Percentiles rank a stretch among this genome's conserved stretches.
These are phyloP conservation scores for Selaginella moellendorffii DNA, from an alignment of 75 land plant species.

Conservation along the genomic window DNA sequence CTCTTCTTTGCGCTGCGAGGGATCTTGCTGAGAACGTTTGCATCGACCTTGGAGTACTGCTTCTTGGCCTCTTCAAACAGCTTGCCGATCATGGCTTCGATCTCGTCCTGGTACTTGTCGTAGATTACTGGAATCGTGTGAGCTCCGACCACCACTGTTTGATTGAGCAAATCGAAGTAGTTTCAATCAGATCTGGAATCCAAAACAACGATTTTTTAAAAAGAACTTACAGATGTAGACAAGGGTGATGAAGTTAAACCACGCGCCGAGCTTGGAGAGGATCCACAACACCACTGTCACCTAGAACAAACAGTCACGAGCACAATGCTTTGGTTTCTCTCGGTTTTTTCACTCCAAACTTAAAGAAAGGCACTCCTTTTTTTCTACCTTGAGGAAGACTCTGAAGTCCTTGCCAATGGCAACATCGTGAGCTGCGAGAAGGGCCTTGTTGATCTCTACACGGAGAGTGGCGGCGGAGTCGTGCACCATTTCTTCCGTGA, in stretches of 20 bases:
- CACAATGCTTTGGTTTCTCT: no score
- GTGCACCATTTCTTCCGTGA: slow-evolving; percentile 79
- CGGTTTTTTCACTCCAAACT: neutral
- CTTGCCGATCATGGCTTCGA: slow-evolving; percentile 24
- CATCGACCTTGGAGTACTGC: slow-evolving; percentile 39
- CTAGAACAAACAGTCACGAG: slow-evolving; percentile 19
- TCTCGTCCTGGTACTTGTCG: slow-evolving; percentile 45
- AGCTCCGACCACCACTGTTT: slow-evolving; percentile 27
- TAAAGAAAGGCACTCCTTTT: neutral
- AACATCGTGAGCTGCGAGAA: slow-evolving; percentile 78
- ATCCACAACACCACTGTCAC: slow-evolving; percentile 48
- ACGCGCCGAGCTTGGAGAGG: slow-evolving; percentile 50
- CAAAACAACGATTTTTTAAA: no score
- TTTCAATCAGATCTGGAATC: no score
- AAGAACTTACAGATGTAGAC: slow-evolving; percentile 44
- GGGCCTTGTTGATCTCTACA: slow-evolving; percentile 51
- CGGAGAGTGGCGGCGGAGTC: slow-evolving; percentile 62
- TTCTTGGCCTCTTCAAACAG: slow-evolving; percentile 15
- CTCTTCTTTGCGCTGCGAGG: no score
- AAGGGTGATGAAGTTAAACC: slow-evolving; percentile 49
- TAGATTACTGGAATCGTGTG: slow-evolving; percentile 41
- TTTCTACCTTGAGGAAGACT: slow-evolving; percentile 54
- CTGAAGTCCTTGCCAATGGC: slow-evolving; percentile 86
- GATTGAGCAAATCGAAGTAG: no score
- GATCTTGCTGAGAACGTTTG: slow-evolving; percentile 30